A percentile compares a stretch with the other conserved stretches of the same genome.
Conservation (phyloP, 2,329 filamentous ascomycete species). For the Xylariaceae sp. region DNA sequence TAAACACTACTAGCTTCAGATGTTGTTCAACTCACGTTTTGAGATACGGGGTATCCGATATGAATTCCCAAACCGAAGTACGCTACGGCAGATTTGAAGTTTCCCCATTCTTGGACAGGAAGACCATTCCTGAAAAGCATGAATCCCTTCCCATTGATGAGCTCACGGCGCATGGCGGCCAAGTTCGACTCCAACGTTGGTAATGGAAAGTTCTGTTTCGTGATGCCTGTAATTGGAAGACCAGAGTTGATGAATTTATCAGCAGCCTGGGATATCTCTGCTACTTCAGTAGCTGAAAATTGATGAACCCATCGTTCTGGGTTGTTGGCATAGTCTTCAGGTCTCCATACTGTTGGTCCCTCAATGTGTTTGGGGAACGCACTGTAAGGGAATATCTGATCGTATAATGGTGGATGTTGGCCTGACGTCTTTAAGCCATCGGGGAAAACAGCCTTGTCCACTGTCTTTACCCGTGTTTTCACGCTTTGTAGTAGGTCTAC, state of each 20-base stretch:
- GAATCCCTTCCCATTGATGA: slow-evolving; percentile 85
- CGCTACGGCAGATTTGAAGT: slow-evolving; percentile 77
- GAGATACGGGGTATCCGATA: slow-evolving; percentile 82
- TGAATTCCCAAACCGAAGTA: slow-evolving; percentile 88
- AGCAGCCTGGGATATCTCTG: slow-evolving; percentile 58
- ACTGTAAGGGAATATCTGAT: slow-evolving; percentile 60
- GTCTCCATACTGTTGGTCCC: slow-evolving; percentile 66
- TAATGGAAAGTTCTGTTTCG: slow-evolving; percentile 56
- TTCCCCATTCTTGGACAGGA: slow-evolving; percentile 72
- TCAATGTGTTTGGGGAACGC: slow-evolving; percentile 64
- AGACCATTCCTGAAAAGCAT: slow-evolving; percentile 79
- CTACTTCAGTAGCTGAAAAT: slow-evolving; percentile 60
- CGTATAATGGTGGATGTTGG: slow-evolving; percentile 64
- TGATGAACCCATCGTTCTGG: slow-evolving; percentile 68
- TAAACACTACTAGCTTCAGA: not conserved
- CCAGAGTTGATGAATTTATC: slow-evolving; percentile 60
- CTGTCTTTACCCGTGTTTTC: slow-evolving; percentile 24
- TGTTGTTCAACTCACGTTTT: slow-evolving; percentile 59
- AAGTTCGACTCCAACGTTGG: slow-evolving; percentile 55
- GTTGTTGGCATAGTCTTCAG: slow-evolving; percentile 57
- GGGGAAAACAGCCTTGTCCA: slow-evolving; percentile 51
- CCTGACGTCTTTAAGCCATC: slow-evolving; percentile 64
- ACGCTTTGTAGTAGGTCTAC: slow-evolving; percentile 21
- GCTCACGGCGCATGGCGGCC: slow-evolving; percentile 56
- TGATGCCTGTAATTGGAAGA: slow-evolving; percentile 64